Evolutionary conservation across 768 basidiomycete genomes (phyloP).

Genomic region (Omphalotus guepiniiformis): DNA sequence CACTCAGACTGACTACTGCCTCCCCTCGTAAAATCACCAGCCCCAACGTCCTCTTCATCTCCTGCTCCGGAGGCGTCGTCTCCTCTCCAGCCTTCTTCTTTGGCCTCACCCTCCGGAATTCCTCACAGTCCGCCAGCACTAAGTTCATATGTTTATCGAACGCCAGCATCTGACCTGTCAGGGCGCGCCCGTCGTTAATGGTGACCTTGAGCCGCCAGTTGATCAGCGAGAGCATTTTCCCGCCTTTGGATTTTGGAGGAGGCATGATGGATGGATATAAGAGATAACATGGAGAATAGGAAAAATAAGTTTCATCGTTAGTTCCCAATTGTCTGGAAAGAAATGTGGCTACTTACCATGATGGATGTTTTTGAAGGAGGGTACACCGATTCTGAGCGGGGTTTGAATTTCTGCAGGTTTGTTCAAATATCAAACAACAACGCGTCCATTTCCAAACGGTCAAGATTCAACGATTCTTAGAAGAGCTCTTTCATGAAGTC

Average conservation of each 20-base stretch:
- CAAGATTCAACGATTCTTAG: no score
- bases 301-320: background rate
- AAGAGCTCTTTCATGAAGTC: no score
- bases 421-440: no score
- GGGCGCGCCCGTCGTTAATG: slow-evolving; percentile 92
- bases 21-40: slow-evolving; percentile 96
- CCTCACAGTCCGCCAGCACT: slow-evolving; percentile 96
- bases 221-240: slow-evolving; percentile 96
- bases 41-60: slow-evolving; percentile 96
- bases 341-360: slow-evolving; percentile 4
- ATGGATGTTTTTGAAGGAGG: background rate
- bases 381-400: background rate
- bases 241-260: slow-evolving; percentile 96
- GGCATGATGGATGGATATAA: slow-evolving; percentile 46
- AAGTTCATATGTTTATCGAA: slow-evolving; percentile 99
- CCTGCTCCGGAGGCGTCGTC: slow-evolving; percentile 67
- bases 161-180: slow-evolving; percentile 98
- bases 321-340: background rate
- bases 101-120: slow-evolving; percentile 87
- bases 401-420: slow-evolving; percentile 6
- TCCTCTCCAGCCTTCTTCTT: slow-evolving; percentile 90
- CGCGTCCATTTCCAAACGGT: no score
- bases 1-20: slow-evolving; percentile 90
- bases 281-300: background rate
- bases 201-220: slow-evolving; percentile 98